These are phyloP conservation scores for Pezicula rhizophila DNA, from an alignment of 2,329 filamentous ascomycete species.

Conservation along the genomic window DNA sequence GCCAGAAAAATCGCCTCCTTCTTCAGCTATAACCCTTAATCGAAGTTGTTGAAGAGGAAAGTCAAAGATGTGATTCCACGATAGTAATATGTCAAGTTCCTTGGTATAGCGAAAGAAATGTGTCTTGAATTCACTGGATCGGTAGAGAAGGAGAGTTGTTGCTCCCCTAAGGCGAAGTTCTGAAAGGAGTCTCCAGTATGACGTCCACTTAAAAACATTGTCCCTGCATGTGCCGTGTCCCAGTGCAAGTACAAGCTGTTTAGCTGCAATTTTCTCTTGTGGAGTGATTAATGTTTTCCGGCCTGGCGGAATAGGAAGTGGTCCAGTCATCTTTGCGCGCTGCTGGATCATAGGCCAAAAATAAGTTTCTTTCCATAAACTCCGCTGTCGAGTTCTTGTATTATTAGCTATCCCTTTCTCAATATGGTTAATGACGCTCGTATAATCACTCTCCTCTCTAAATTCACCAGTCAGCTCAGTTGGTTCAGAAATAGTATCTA, in stretches of 20 bases:
- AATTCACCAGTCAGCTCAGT: slow-evolving; percentile 12
- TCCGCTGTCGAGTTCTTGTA: slow-evolving; percentile 3
- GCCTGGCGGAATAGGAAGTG: slow-evolving; percentile 7
- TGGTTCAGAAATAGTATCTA: slow-evolving; percentile 8
- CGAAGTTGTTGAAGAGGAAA: slow-evolving; percentile 10
- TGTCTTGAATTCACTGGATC: slow-evolving; percentile 10
- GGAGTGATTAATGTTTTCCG: slow-evolving; percentile 9
- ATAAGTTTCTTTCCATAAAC: slow-evolving; percentile 15
- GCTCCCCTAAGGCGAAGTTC: slow-evolving; percentile 7
- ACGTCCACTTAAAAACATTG: slow-evolving; percentile 14
- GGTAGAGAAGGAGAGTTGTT: slow-evolving; percentile 12
- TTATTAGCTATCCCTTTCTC: slow-evolving; percentile 11
- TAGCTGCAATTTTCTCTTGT: slow-evolving; percentile 12
- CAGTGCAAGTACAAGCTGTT: slow-evolving; percentile 8
- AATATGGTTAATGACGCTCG: slow-evolving; percentile 7
- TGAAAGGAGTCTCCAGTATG: slow-evolving; percentile 15
- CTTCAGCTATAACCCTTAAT: slow-evolving; percentile 3
- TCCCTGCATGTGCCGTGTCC: slow-evolving; percentile 6
- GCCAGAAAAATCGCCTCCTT: slow-evolving; percentile 4
- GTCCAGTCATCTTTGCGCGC: slow-evolving; percentile 12
- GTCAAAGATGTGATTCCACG: slow-evolving; percentile 5
- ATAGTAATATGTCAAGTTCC: slow-evolving; percentile 5
- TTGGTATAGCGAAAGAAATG: slow-evolving; percentile 7
- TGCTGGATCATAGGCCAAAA: slow-evolving; percentile 16
- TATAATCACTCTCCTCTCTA: slow-evolving; percentile 11